Evolutionary conservation across 2,329 filamentous ascomycete species (phyloP), one percentile per base, ranked within the genome.

Genomic region (Colletotrichum incanum): DNA sequence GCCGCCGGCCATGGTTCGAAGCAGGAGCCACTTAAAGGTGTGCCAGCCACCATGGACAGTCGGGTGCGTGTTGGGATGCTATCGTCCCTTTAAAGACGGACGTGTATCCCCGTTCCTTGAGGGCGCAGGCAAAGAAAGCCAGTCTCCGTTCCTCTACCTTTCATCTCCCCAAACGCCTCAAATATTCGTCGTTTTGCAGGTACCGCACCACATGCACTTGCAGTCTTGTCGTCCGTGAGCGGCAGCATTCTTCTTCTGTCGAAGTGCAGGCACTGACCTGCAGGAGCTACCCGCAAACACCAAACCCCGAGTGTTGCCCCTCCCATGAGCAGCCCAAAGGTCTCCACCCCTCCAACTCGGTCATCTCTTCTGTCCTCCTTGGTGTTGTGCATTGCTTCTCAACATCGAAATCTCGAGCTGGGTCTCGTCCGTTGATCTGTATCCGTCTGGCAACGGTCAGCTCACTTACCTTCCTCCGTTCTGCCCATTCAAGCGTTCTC

Each of bases 261-360:
- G 23, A 62, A 66, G 67, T 68, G 58, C 58, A 52, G 58, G 50
- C 58, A 56, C 58, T 68, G n/a, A 52, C 34, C 69, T 68, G 68
- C 64, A 63, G 58, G 52, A 49, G 45, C 34, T 43, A 34, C 14
- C 58, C 18, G 43, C 37, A 23, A 63, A 55, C 11, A 55, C 47
- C 67, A 56, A 60, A 37, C 23, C 43, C 26, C 54, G 34, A 39
- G 26, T 58, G 34, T 28, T 43, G 28, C 50, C 18, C 50, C 26
- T 65, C 39, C 20, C 52, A 2, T 26, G 39, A 26, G 47, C 58
- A 47, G 26, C 26, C 37, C 62, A n/a, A 34, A 16, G 6, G 60
- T 63, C 26, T 28, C 52, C 69, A 34, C 50, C 16, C 63, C n/a
- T 23, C 41, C 65, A 43, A 26, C 16, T 45, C 37, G 47, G 26